phyloP scores from a whole-genome alignment of 1,284 basidiomycete species.

The Cutaneotrichosporon spelunceum region DNA sequence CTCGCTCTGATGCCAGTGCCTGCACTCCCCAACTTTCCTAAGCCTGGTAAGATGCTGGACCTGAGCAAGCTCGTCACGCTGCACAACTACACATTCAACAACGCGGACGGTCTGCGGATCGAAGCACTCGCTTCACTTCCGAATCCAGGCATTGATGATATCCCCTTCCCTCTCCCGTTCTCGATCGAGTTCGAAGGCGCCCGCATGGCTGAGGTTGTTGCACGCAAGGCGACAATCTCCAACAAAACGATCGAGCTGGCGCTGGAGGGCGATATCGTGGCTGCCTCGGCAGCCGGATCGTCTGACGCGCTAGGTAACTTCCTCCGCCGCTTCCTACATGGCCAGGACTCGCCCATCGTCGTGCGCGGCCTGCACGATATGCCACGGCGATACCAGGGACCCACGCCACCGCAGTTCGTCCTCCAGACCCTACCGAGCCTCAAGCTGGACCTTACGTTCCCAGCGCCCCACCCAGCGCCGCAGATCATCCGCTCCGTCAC shows the following conservation, averaged over 20 bases:
- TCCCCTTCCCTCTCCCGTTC: conserved; percentile 46
- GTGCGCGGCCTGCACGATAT: conserved; percentile 34
- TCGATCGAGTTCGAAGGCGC: conserved; percentile 34
- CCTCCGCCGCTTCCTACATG: conserved; percentile 43
- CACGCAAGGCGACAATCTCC: conserved; percentile 13
- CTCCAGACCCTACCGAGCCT: conserved; percentile 34
- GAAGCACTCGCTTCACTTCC: conserved; percentile 37
- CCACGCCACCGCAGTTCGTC: conserved; percentile 38
- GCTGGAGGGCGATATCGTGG: conserved; percentile 38
- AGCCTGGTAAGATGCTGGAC: conserved; percentile 39
- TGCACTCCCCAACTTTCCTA: conserved; percentile 40
- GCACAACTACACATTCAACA: conserved; percentile 36
- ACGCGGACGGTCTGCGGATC: conserved; percentile 29
- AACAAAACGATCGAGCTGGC: conserved; percentile 28
- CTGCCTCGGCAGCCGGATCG: conserved; percentile 15
- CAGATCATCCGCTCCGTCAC: conserved; percentile 46
- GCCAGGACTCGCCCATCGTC: conserved; percentile 38
- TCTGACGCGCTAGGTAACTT: conserved; percentile 33
- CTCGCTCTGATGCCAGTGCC: conserved; percentile 37
- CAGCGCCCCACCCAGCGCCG: conserved; percentile 42
- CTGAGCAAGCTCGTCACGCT: conserved; percentile 42
- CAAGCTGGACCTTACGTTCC: conserved; percentile 41
- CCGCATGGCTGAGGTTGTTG: conserved; percentile 43
- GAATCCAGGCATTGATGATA: conserved; percentile 29
- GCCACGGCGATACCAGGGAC: conserved; percentile 1